Percentiles rank a stretch among this genome's conserved stretches.
These are phyloP conservation scores for Botrytis hyacinthi DNA, from an alignment of 2,329 filamentous ascomycete species.

Conservation along the genomic window DNA sequence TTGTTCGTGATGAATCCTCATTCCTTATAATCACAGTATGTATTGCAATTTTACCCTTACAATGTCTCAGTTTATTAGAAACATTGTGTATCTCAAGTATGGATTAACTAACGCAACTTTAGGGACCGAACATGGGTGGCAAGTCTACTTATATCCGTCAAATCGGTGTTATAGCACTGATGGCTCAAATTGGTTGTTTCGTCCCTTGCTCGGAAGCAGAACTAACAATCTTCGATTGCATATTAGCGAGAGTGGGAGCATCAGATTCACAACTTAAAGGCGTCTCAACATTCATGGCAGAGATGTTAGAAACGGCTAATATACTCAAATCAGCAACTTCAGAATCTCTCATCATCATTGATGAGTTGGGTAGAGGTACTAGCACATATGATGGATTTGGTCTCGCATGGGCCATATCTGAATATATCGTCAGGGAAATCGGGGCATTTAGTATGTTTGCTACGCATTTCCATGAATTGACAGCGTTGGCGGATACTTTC, in stretches of 20 bases:
- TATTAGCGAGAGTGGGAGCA: constrained; percentile 91
- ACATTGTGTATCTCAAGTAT: too few relatives aligned
- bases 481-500: constrained; percentile 81
- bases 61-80: too few relatives aligned
- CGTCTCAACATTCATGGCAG: constrained; percentile 98
- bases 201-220: constrained; percentile 90
- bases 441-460: constrained; percentile 93
- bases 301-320: constrained; percentile 98
- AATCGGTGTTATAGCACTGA: constrained; percentile 92
- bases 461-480: constrained; percentile 97
- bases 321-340: constrained; percentile 95
- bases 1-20: constrained; percentile 74
- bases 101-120: too few relatives aligned
- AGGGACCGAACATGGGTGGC: constrained; percentile 97
- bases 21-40: constrained; percentile 55
- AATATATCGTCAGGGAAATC: constrained; percentile 95
- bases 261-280: constrained; percentile 97
- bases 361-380: constrained; percentile 93
- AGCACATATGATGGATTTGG: constrained; percentile 98
- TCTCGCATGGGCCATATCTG: constrained; percentile 97
- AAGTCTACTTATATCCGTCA: constrained; percentile 98
- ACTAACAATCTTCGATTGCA: constrained; percentile 93
- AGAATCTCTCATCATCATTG: constrained; percentile 96
- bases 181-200: constrained; percentile 96
- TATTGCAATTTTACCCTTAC: neutral